phyloP scores from a whole-genome alignment of 768 basidiomycete species.

The Leccinum subgranulosum region DNA sequence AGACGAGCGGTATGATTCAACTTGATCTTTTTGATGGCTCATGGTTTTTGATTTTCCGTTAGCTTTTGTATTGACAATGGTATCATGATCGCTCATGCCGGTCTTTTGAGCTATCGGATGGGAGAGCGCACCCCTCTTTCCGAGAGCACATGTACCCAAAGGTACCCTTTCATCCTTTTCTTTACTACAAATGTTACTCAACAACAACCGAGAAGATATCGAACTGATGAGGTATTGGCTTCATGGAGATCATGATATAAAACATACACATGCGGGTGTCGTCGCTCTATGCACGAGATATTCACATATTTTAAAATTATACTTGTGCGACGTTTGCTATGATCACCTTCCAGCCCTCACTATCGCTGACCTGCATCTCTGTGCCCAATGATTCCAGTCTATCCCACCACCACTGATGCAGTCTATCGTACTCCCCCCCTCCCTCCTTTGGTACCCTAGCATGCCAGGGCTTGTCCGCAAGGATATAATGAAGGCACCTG shows the following conservation, averaged over 20 bases:
- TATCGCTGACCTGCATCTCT: slow-evolving; percentile 43
- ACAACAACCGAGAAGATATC: slow-evolving; percentile 55
- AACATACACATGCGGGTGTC: neutral
- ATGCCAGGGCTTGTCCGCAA: slow-evolving; percentile 85
- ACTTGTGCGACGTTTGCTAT: slow-evolving; percentile 42
- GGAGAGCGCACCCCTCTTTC: slow-evolving; percentile 73
- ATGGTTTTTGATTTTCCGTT: slow-evolving; percentile 1
- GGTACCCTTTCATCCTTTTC: slow-evolving; percentile 39
- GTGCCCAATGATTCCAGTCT: slow-evolving; percentile 43
- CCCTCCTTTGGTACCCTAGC: slow-evolving; percentile 40
- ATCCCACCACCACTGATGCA: slow-evolving; percentile 82
- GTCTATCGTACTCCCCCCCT: slow-evolving; percentile 48
- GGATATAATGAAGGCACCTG: slow-evolving; percentile 83
- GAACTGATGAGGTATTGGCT: slow-evolving; percentile 92
- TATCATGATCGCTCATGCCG: slow-evolving; percentile 99
- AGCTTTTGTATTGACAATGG: slow-evolving; percentile 99
- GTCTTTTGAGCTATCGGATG: slow-evolving; percentile 88
- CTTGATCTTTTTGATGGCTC: neutral
- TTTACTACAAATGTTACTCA: slow-evolving; percentile 6
- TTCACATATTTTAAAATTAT: neutral
- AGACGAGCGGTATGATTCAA: slow-evolving; percentile 73
- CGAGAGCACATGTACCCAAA: slow-evolving; percentile 88
- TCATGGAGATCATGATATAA: slow-evolving; percentile 62
- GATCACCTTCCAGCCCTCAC: slow-evolving; percentile 49
- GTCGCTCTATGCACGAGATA: neutral